phyloP scores from a whole-genome alignment of 176 grass and related monocot species.

The Oryza glumipatula region DNA sequence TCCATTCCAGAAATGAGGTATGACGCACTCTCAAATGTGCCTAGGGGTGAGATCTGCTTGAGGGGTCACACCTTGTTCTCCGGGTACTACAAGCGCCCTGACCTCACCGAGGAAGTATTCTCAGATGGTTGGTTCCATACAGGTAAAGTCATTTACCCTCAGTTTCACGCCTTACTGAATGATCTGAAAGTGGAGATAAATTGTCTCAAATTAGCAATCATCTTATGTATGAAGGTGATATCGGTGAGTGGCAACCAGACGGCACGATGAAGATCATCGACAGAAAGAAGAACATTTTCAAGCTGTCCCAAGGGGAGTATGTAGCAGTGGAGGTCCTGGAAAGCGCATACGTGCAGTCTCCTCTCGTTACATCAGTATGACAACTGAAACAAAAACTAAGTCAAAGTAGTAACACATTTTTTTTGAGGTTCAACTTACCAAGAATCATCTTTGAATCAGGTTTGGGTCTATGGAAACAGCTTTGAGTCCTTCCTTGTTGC shows the following conservation, averaged over 20 bases:
- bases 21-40: slow-evolving; percentile 56
- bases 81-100: slow-evolving; percentile 81
- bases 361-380: slow-evolving; percentile 52
- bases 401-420: not conserved
- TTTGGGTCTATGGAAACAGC: slow-evolving; percentile 97
- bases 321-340: slow-evolving; percentile 87
- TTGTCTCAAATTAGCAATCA: not conserved
- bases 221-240: slow-evolving; percentile 55
- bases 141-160: slow-evolving; percentile 38
- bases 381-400: not conserved
- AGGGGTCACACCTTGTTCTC: slow-evolving; percentile 90
- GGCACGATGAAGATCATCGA: slow-evolving; percentile 95
- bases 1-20: slow-evolving; percentile 93
- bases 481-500: slow-evolving; percentile 92
- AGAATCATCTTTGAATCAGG: slow-evolving; percentile 40
- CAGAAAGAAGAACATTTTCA: slow-evolving; percentile 98
- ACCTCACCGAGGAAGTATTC: slow-evolving; percentile 71
- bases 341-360: slow-evolving; percentile 72
- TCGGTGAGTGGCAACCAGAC: slow-evolving; percentile 92
- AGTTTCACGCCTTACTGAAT: not conserved
- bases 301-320: slow-evolving; percentile 96
- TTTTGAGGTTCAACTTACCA: not conserved
- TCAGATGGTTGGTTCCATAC: slow-evolving; percentile 95
- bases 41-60: slow-evolving; percentile 91
- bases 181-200: not conserved